Percentiles rank a stretch among this genome's conserved stretches.
Evolutionary conservation across 306 rosid species (phyloP).

Genomic region (Cercis canadensis): DNA sequence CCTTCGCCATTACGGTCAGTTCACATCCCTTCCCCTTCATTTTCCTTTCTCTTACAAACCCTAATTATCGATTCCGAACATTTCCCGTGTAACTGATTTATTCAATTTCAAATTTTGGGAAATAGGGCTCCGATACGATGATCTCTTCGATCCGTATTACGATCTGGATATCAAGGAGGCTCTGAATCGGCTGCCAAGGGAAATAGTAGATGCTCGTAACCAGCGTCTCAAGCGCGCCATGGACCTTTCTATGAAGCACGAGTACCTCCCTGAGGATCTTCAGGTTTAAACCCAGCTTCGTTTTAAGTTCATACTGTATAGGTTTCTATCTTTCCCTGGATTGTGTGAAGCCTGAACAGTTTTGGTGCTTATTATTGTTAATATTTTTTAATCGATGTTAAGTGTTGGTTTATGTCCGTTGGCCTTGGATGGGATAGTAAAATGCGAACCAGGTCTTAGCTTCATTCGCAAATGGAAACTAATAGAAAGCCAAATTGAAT

Average conservation of each 20-base stretch:
- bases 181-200: constrained; percentile 85
- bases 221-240: constrained; percentile 96
- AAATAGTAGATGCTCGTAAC: constrained; percentile 88
- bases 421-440: background rate
- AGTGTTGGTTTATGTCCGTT: background rate
- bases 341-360: too few relatives aligned
- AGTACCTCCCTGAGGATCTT: constrained; percentile 79
- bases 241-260: constrained; percentile 97
- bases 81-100: background rate
- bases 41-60: constrained; percentile 33
- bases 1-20: constrained; percentile 77
- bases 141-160: constrained; percentile 81
- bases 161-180: constrained; percentile 95
- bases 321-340: background rate
- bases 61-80: constrained; percentile 1
- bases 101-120: background rate
- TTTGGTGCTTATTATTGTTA: background rate
- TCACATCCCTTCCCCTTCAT: background rate
- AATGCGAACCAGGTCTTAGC: background rate
- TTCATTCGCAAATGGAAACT: background rate
- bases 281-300: constrained; percentile 58
- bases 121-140: constrained; percentile 92
- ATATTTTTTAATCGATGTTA: background rate
- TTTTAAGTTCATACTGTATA: background rate
- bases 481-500: too few relatives aligned